A percentile compares a stretch with the other conserved stretches of the same genome.
Conservation (phyloP, 2,329 filamentous ascomycete species). For the Fusarium cyanostomum region DNA sequence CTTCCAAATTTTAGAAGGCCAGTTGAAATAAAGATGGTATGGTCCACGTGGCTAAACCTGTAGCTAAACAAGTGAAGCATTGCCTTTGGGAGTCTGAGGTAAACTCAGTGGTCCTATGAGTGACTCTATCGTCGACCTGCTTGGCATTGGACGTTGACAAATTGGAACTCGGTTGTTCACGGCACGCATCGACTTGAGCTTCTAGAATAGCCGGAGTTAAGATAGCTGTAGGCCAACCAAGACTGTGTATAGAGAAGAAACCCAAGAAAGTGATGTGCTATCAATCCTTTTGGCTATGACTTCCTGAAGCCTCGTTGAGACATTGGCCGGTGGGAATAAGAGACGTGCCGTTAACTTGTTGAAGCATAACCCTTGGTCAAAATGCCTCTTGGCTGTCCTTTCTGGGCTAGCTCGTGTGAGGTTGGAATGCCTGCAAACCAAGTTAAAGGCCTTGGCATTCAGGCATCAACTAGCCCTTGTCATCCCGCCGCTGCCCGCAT, state of each 20-base stretch:
- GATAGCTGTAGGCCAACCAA: no score
- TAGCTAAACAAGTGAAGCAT: no score
- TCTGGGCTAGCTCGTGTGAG: background rate
- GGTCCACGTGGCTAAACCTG: no score
- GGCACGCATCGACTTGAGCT: no score
- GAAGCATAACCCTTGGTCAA: background rate
- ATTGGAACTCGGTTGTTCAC: no score
- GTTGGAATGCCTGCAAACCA: conserved; percentile 13
- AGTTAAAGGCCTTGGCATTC: conserved; percentile 2
- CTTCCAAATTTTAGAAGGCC: background rate
- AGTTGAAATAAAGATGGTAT: no score
- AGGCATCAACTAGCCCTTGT: conserved; percentile 23
- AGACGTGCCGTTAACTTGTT: background rate
- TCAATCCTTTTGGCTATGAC: background rate
- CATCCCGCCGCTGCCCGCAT: conserved; percentile 10
- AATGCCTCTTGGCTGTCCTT: background rate
- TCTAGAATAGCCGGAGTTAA: no score
- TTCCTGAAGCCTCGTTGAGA: background rate
- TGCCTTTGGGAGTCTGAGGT: no score
- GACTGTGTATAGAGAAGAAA: background rate
- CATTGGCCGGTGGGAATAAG: background rate
- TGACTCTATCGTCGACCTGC: no score
- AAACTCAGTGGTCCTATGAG: no score
- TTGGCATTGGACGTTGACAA: no score
- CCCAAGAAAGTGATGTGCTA: no score